These are phyloP conservation scores for Candida endomychidarum DNA, from an alignment of 805 yeast species.

Conservation along the genomic window DNA sequence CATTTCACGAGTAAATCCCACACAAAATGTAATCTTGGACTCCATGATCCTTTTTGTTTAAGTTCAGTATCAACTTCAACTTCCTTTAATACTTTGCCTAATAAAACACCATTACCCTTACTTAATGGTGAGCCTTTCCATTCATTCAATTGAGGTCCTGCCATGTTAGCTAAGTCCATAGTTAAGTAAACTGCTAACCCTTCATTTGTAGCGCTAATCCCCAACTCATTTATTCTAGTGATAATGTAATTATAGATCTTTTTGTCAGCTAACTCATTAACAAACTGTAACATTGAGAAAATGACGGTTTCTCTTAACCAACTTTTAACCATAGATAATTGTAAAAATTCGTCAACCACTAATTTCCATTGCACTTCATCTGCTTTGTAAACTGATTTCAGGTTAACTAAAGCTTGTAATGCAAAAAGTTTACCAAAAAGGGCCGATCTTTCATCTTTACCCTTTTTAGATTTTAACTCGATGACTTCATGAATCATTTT, in stretches of 20 bases:
- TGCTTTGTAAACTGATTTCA: conserved; percentile 27
- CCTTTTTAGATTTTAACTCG: conserved; percentile 47
- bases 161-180: not conserved
- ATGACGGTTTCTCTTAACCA: conserved; percentile 87
- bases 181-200: conserved; percentile 70
- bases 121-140: conserved; percentile 78
- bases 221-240: conserved; percentile 46
- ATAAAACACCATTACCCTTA: conserved; percentile 60
- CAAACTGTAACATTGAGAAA: conserved; percentile 62
- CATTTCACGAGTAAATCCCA: conserved; percentile 63
- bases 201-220: conserved; percentile 68
- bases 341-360: conserved; percentile 45
- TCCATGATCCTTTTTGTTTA: conserved; percentile 65
- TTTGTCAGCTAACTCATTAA: conserved; percentile 13
- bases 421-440: conserved; percentile 87
- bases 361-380: conserved; percentile 30
- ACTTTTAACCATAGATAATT: conserved; percentile 61
- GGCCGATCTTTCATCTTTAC: conserved; percentile 77
- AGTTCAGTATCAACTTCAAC: conserved; percentile 41
- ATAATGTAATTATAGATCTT: conserved; percentile 22
- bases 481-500: conserved; percentile 41
- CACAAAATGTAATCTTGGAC: conserved; percentile 70
- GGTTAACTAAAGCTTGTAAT: conserved; percentile 64
- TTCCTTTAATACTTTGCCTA: conserved; percentile 67
- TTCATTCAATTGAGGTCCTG: conserved; percentile 13